phyloP scores from a whole-genome alignment of 495 filamentous ascomycete species.

The Lichina pygmaea region DNA sequence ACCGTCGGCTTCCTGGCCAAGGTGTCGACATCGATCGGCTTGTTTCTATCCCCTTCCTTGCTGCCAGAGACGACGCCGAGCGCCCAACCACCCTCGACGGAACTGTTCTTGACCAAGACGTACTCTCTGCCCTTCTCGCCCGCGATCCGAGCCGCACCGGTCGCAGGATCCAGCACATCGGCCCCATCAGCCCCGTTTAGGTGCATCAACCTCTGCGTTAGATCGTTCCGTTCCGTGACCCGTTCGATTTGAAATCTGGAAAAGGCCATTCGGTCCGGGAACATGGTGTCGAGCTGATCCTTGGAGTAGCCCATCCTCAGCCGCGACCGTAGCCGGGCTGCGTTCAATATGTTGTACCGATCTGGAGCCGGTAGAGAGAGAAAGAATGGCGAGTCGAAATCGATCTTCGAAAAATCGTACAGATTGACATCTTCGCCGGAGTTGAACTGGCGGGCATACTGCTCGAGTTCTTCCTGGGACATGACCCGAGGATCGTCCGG shows the following conservation, averaged over 20 bases:
- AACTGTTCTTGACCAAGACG: slow-evolving; percentile 81
- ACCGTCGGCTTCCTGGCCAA: slow-evolving; percentile 26
- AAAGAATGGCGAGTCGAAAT: slow-evolving; percentile 88
- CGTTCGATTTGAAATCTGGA: slow-evolving; percentile 88
- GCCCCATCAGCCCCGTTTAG: slow-evolving; percentile 58
- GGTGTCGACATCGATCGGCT: slow-evolving; percentile 74
- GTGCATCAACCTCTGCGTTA: slow-evolving; percentile 92
- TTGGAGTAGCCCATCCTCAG: slow-evolving; percentile 89
- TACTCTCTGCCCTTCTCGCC: slow-evolving; percentile 84
- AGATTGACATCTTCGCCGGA: slow-evolving; percentile 85
- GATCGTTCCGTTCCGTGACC: slow-evolving; percentile 68
- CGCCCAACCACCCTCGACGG: slow-evolving; percentile 90
- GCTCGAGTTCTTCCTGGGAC: slow-evolving; percentile 74
- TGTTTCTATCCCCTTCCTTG: slow-evolving; percentile 40
- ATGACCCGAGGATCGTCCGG: slow-evolving; percentile 85
- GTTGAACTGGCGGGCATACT: slow-evolving; percentile 78
- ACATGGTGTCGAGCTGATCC: slow-evolving; percentile 86
- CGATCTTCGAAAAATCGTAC: slow-evolving; percentile 97
- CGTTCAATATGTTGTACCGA: slow-evolving; percentile 91
- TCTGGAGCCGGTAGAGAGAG: slow-evolving; percentile 66
- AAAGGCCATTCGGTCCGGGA: slow-evolving; percentile 94
- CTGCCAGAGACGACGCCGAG: slow-evolving; percentile 79
- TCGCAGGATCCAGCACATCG: slow-evolving; percentile 25
- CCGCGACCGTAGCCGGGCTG: slow-evolving; percentile 60
- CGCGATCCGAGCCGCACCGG: slow-evolving; percentile 42